Evolutionary conservation across 306 rosid species (phyloP), one percentile per base, ranked within the genome.

Genomic region (Myrica gale): DNA sequence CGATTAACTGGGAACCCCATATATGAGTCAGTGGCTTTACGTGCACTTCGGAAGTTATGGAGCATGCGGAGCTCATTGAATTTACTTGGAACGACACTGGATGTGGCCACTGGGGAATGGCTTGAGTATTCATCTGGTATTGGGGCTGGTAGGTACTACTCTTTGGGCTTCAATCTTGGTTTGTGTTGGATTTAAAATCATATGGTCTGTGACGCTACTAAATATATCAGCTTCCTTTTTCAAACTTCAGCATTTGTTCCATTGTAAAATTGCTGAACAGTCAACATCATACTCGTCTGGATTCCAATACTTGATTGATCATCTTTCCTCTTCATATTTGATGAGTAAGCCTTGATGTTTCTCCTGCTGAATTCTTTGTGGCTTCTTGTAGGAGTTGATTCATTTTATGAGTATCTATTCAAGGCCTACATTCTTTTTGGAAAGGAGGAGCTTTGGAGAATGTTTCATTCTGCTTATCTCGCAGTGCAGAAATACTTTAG

Each of bases 321-420:
- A n/a, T n/a, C n/a, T n/a, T n/a, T n/a, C n/a, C n/a, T n/a, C n/a
- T n/a, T n/a, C n/a, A n/a, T n/a, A 74, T 74, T 61, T 69, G 73
- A 61, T 43, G 58, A 47, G 37, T 72, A 41, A 76, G 53, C 46
- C 63, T 63, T 70, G 80, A 80, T 82, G 75, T 84, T 79, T 84
- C 83, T 88, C 74, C 77, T 76, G 53, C 73, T 83, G 74, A 76
- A 69, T 79, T 32, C 79, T 9, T 74, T 83, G 72, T 70, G 87
- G 55, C 65, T 73, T 89, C 69, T 76, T 85, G 43, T 71, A 95
- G 98, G 98, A 83, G 98, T 94, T 81, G 98, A 95, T 89, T 95
- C 98, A 78, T 95, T 95, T 85, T 95, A 95, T 68, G 98, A 92
- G 81, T 92, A 95, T 81, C 91, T 92, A 47, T 96, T 89, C 85